Percentiles rank a stretch among this genome's conserved stretches.
Conservation (phyloP, 73 alveolate genomes). For the Effrenium voratum region DNA sequence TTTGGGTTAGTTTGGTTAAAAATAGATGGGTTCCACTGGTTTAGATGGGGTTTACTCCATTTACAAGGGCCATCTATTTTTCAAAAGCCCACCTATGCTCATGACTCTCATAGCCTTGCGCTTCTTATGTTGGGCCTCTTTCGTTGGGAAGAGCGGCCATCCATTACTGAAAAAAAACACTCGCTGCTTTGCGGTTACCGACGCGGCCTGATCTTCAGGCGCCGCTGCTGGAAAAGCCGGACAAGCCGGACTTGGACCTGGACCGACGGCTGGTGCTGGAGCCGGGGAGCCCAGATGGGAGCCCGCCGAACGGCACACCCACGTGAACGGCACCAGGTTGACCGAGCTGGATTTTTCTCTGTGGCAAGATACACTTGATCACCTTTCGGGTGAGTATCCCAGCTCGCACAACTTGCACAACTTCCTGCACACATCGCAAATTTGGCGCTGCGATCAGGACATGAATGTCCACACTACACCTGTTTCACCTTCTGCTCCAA, state of each 20-base stretch:
- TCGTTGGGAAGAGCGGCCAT: too few relatives aligned
- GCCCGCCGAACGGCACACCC: not conserved
- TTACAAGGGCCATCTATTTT: too few relatives aligned
- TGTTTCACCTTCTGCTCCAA: too few relatives aligned
- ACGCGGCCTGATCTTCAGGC: conserved; percentile 29
- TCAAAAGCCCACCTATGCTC: not conserved
- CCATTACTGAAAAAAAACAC: too few relatives aligned
- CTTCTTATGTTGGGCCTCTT: not conserved
- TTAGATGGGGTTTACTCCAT: too few relatives aligned
- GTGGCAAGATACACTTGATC: not conserved
- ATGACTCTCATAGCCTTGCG: too few relatives aligned
- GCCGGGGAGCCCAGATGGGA: not conserved
- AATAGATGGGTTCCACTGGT: too few relatives aligned
- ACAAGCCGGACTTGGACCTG: conserved; percentile 4
- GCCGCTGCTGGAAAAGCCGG: conserved; percentile 14
- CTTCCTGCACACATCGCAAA: not conserved
- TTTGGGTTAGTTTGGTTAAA: too few relatives aligned
- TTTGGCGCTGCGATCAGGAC: not conserved
- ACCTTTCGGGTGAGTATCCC: not conserved
- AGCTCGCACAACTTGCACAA: not conserved
- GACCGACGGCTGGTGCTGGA: conserved; percentile 75
- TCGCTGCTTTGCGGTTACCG: too few relatives aligned
- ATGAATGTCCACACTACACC: too few relatives aligned
- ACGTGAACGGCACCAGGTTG: not conserved
- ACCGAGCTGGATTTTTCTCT: not conserved